phyloP scores from a whole-genome alignment of 164 flowering plant species.

The Tetrastigma voinierianum region DNA sequence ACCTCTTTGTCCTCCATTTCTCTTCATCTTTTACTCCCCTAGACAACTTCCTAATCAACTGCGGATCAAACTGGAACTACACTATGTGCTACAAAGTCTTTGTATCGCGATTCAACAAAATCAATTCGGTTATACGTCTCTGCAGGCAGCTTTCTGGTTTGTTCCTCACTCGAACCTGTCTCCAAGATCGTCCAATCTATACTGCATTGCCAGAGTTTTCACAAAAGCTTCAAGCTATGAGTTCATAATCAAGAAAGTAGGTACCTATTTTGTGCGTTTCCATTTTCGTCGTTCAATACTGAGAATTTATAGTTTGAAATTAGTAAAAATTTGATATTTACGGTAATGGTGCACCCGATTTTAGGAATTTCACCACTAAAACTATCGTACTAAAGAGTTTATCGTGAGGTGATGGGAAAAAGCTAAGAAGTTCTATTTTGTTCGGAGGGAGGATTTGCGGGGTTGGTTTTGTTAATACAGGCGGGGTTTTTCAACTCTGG shows the following conservation, averaged over 20 bases:
- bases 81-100: constrained; percentile 28
- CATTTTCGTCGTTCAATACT: constrained; percentile 58
- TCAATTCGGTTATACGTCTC: constrained; percentile 30
- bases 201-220: constrained; percentile 62
- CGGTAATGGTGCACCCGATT: constrained; percentile 36
- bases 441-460: constrained; percentile 27
- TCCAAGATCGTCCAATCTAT: constrained; percentile 30
- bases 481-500: constrained; percentile 77
- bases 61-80: constrained; percentile 39
- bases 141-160: constrained; percentile 23
- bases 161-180: constrained; percentile 40
- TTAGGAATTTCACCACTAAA: constrained; percentile 25
- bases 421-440: constrained; percentile 40
- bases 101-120: constrained; percentile 34
- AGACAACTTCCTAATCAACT: constrained; percentile 42
- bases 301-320: constrained; percentile 26
- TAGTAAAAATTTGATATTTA: constrained; percentile 47
- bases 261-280: constrained; percentile 60
- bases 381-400: constrained; percentile 47
- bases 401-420: constrained; percentile 29
- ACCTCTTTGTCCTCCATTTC: constrained; percentile 19
- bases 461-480: constrained; percentile 64
- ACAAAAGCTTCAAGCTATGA: constrained; percentile 33
- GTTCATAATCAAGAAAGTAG: constrained; percentile 35
- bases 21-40: constrained; percentile 34